Conservation (phyloP, 768 basidiomycete species). For the Lenzites betulinus region DNA sequence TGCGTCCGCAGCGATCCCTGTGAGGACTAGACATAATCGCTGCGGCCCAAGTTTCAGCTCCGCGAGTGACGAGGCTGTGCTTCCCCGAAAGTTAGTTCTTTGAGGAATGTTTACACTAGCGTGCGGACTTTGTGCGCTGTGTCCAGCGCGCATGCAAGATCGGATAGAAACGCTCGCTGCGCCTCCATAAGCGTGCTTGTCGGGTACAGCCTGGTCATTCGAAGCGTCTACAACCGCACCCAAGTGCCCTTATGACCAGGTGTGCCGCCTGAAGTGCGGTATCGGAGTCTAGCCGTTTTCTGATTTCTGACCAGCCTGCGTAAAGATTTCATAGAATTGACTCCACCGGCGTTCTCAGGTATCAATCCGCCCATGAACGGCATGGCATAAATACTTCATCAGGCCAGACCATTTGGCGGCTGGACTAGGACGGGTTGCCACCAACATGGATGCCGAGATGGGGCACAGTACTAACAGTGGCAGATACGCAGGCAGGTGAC, state of each 20-base stretch:
- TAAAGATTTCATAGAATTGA: no score
- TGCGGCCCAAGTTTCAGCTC: neutral
- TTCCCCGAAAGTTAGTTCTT: neutral
- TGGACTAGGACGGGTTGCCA: neutral
- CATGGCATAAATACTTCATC: no score
- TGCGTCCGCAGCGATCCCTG: neutral
- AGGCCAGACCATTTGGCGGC: no score
- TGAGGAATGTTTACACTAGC: neutral
- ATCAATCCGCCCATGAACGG: no score
- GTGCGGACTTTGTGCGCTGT: neutral
- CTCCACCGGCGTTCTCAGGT: no score
- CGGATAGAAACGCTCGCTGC: neutral
- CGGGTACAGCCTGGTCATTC: neutral
- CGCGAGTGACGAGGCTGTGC: neutral
- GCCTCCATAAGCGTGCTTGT: neutral
- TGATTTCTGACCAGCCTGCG: no score
- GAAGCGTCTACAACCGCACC: neutral
- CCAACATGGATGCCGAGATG: neutral
- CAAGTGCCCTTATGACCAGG: no score
- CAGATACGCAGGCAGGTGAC: neutral
- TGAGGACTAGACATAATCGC: neutral
- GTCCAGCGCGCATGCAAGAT: neutral
- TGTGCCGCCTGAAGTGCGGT: no score
- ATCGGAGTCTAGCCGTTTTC: no score
- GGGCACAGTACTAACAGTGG: neutral